Conservation (phyloP, 768 basidiomycete genomes). For the Rickenella mellea region DNA sequence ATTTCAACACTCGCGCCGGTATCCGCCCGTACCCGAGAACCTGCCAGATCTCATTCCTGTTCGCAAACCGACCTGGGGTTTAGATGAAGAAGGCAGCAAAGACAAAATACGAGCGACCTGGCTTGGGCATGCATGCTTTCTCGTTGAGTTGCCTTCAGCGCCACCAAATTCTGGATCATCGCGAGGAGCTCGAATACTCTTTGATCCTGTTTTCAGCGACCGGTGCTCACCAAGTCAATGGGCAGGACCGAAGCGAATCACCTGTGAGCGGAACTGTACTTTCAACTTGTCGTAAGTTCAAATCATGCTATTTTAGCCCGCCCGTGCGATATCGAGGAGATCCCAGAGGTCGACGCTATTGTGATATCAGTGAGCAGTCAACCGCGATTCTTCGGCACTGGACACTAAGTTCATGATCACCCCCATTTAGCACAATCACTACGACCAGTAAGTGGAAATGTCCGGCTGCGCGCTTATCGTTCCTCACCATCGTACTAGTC, state of each 20-base stretch:
- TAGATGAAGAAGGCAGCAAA: background rate
- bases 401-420: background rate
- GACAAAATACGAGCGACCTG: slow-evolving; percentile 25
- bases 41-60: slow-evolving; percentile 7
- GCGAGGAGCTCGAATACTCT: slow-evolving; percentile 27
- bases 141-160: slow-evolving; percentile 26
- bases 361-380: slow-evolving; percentile 33
- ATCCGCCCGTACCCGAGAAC: background rate
- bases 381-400: background rate
- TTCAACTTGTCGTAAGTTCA: slow-evolving; percentile 9
- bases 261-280: slow-evolving; percentile 18
- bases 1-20: background rate
- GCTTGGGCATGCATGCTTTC: slow-evolving; percentile 31
- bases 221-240: slow-evolving; percentile 23
- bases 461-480: too few species aligned
- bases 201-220: slow-evolving; percentile 27
- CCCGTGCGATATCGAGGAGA: slow-evolving; percentile 29
- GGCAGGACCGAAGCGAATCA: slow-evolving; percentile 22
- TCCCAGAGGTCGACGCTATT: slow-evolving; percentile 41
- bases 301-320: slow-evolving; percentile 13
- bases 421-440: slow-evolving; percentile 23
- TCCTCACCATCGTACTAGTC: slow-evolving; percentile 6
- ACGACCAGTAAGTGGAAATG: slow-evolving; percentile 20
- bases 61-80: slow-evolving; percentile 17
- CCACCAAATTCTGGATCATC: slow-evolving; percentile 17